Evolutionary conservation across 371 early-diverging fungal species (phyloP).

Genomic region (Mucor saturninus): DNA sequence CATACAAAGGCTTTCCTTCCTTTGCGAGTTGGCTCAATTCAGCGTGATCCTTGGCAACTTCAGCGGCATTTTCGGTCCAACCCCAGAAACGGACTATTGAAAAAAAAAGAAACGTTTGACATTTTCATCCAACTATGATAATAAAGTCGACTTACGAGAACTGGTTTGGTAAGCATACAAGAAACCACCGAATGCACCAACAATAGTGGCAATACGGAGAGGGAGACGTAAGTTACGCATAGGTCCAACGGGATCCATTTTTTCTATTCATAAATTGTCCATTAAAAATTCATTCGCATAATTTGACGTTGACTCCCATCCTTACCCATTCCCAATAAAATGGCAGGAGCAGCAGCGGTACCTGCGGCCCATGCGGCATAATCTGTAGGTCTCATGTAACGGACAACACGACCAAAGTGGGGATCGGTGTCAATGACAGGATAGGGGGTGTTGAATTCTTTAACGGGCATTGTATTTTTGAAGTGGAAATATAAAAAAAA

Average conservation of each 20-base stretch:
- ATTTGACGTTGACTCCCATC: background rate
- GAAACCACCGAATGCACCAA: constrained; percentile 75
- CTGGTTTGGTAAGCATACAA: constrained; percentile 69
- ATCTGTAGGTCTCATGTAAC: constrained; percentile 89
- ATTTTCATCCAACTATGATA: background rate
- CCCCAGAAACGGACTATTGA: constrained; percentile 92
- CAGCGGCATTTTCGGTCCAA: constrained; percentile 86
- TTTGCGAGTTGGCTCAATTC: constrained; percentile 70
- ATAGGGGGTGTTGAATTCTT: constrained; percentile 59
- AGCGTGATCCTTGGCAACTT: constrained; percentile 70
- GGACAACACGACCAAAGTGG: constrained; percentile 83
- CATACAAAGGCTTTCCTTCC: constrained; percentile 77
- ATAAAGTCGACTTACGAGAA: constrained; percentile 59
- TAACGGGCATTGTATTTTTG: constrained; percentile 44
- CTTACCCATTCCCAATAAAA: constrained; percentile 78
- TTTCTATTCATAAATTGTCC: constrained; percentile 29
- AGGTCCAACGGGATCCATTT: constrained; percentile 51
- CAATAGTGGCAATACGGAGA: constrained; percentile 52
- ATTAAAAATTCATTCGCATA: background rate
- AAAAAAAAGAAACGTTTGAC: background rate
- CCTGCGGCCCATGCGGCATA: constrained; percentile 73
- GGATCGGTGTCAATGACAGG: constrained; percentile 78
- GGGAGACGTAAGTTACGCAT: constrained; percentile 56
- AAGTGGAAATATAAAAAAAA: background rate
- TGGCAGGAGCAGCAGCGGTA: constrained; percentile 76